Evolutionary conservation across 1,284 basidiomycete species (phyloP), one percentile per base, ranked within the genome.

Genomic region (Ustilago bromivora): DNA sequence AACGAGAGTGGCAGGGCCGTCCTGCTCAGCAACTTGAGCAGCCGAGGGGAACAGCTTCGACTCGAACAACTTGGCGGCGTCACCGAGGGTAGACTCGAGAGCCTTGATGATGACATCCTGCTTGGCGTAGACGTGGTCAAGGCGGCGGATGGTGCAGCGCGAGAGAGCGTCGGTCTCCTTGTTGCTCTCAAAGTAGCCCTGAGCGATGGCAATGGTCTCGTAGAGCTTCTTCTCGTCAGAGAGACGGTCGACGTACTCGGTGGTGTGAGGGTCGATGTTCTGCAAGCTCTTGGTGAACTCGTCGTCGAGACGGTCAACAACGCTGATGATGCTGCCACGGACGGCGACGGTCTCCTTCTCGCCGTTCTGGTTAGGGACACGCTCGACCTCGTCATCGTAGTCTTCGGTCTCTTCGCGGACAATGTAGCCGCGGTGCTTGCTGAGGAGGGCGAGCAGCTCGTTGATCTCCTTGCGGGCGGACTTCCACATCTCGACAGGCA

Each of bases 81-180:
- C 71, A 55, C 63, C 72, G 52, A 77, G 67, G 89, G 41, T 91
- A 88, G 82, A 66, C 87, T 99, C 97, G 52, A 99, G 91, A 35
- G 94, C 95, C 84, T 92, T 91, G 61, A 97, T 92, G 55, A 99
- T 96, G 53, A 93, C 90, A 83, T 98, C 95, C 66, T 97, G 83
- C 56, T 99, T 99, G 61, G 94, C 95, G 87, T 99, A 99, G 71
- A 99, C 94, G 87, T 99, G 97, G 86, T 99, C 97, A 67, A 99
- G 88, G 59, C 97, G 91, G 79, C 97, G 91, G 92, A 98, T 96
- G 71, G 98, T 90, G 38, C 96, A 93, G 61, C 97, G 91, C 53
- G 79, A 76, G 15, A 86, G 76, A 8, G 82, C 71, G 46, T 83
- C 84, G 49, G 40, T 38, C 65, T 81, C 75, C 47, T 53, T 55